Conservation (phyloP, 371 early-diverging fungal species). For the Circinella minor region DNA sequence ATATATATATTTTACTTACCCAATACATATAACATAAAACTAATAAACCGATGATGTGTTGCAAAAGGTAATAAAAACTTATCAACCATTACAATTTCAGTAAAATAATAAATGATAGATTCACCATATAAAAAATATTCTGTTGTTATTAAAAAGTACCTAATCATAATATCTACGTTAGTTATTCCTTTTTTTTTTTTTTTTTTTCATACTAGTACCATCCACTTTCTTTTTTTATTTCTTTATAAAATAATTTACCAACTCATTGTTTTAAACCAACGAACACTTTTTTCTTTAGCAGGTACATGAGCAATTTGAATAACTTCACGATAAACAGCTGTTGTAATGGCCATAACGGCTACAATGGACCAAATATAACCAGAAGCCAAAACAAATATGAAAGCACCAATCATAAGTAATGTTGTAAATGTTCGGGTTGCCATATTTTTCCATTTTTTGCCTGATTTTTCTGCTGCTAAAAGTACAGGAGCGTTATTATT, state of each 20-base stretch:
- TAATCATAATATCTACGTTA: no score
- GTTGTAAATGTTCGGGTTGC: constrained; percentile 84
- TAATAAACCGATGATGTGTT: constrained; percentile 93
- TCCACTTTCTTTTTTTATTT: no score
- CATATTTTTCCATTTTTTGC: constrained; percentile 80
- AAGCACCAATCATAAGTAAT: constrained; percentile 86
- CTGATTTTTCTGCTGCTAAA: constrained; percentile 52
- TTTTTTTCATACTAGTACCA: no score
- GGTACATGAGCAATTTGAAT: constrained; percentile 87
- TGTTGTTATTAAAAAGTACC: constrained; percentile 84
- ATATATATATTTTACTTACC: constrained; percentile 48
- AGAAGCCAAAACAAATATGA: constrained; percentile 78
- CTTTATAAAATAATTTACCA: no score
- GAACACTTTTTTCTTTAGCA: constrained; percentile 82
- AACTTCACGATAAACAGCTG: constrained; percentile 87
- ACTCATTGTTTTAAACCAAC: constrained; percentile 93
- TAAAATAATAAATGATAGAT: constrained; percentile 88
- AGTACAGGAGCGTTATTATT: constrained; percentile 15
- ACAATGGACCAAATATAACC: constrained; percentile 83
- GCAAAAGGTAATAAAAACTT: constrained; percentile 84
- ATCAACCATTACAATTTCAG: constrained; percentile 78
- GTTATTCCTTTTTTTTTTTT: no score
- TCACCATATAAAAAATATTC: constrained; percentile 95
- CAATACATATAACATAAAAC: constrained; percentile 85
- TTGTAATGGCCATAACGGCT: constrained; percentile 84